Percentiles rank a stretch among this genome's conserved stretches.
These are phyloP conservation scores for Metschnikowia gelsemii DNA, from an alignment of 805 yeast genomes.

Conservation along the genomic window DNA sequence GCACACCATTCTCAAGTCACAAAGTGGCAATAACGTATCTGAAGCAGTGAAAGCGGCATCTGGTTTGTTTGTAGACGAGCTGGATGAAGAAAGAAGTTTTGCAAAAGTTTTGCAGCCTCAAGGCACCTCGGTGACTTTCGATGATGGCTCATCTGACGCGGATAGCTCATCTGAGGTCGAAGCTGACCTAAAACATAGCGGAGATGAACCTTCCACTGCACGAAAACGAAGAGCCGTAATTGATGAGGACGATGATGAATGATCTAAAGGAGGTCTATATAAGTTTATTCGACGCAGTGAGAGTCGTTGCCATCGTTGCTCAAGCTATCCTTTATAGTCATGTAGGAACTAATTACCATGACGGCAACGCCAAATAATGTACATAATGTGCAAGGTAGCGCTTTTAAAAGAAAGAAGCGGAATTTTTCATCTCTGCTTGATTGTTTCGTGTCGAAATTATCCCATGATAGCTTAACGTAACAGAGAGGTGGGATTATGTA, in stretches of 20 bases:
- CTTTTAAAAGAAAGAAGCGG: conserved; percentile 37
- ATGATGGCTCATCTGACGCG: neutral
- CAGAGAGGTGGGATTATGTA: conserved; percentile 89
- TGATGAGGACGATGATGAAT: conserved; percentile 28
- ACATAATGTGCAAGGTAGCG: conserved; percentile 59
- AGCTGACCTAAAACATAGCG: neutral
- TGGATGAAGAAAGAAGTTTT: conserved; percentile 15
- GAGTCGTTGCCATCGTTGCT: conserved; percentile 36
- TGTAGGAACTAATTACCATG: conserved; percentile 77
- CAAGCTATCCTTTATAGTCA: conserved; percentile 56
- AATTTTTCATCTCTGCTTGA: conserved; percentile 24
- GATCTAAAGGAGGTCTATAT: neutral
- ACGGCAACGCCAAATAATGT: conserved; percentile 70
- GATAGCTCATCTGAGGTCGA: neutral
- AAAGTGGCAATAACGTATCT: conserved; percentile 6
- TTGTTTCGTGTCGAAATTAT: conserved; percentile 34
- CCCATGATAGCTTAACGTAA: conserved; percentile 60
- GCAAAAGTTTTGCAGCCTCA: neutral
- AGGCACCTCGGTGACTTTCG: conserved; percentile 2
- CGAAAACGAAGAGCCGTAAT: conserved; percentile 27
- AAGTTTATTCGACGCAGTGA: conserved; percentile 48
- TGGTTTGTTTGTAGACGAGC: conserved; percentile 17
- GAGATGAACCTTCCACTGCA: conserved; percentile 12
- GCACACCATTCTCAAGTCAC: conserved; percentile 11
- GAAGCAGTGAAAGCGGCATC: conserved; percentile 15